A percentile compares a stretch with the other conserved stretches of the same genome.
Conservation (phyloP, 2,329 filamentous ascomycete species). For the Talaromyces sp. region DNA sequence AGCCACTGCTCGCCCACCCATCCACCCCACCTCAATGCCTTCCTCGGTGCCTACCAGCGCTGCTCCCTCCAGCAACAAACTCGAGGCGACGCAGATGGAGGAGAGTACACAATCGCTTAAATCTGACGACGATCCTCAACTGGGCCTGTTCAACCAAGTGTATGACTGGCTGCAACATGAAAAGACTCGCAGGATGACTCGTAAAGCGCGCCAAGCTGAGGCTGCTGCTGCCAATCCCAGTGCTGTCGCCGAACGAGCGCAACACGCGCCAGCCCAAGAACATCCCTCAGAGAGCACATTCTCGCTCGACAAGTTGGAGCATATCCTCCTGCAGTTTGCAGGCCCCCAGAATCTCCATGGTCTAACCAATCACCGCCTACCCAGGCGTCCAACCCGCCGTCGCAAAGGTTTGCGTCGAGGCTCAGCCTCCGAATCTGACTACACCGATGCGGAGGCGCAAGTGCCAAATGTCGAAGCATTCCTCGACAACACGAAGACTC, state of each 20-base stretch:
- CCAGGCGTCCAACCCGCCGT: slow-evolving; percentile 30
- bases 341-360: slow-evolving; percentile 33
- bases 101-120: slow-evolving; percentile 31
- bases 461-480: slow-evolving; percentile 83
- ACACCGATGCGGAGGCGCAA: slow-evolving; percentile 75
- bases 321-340: slow-evolving; percentile 59
- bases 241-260: slow-evolving; percentile 36
- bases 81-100: slow-evolving; percentile 26
- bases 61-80: slow-evolving; percentile 16
- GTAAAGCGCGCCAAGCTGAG: slow-evolving; percentile 53
- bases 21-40: slow-evolving; percentile 23
- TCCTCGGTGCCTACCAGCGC: slow-evolving; percentile 33
- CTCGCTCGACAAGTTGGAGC: slow-evolving; percentile 78
- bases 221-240: slow-evolving; percentile 43
- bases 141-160: slow-evolving; percentile 68
- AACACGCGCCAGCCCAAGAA: slow-evolving; percentile 11
- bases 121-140: slow-evolving; percentile 36
- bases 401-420: slow-evolving; percentile 42
- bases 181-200: slow-evolving; percentile 65
- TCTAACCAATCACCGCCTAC: slow-evolving; percentile 17
- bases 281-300: slow-evolving; percentile 68
- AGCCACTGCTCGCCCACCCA: slow-evolving; percentile 31
- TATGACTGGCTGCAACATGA: slow-evolving; percentile 83
- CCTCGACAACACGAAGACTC: slow-evolving; percentile 87
- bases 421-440: slow-evolving; percentile 82